phyloP scores from a whole-genome alignment of 208 protist species.

The Leishmania amazonensis region DNA sequence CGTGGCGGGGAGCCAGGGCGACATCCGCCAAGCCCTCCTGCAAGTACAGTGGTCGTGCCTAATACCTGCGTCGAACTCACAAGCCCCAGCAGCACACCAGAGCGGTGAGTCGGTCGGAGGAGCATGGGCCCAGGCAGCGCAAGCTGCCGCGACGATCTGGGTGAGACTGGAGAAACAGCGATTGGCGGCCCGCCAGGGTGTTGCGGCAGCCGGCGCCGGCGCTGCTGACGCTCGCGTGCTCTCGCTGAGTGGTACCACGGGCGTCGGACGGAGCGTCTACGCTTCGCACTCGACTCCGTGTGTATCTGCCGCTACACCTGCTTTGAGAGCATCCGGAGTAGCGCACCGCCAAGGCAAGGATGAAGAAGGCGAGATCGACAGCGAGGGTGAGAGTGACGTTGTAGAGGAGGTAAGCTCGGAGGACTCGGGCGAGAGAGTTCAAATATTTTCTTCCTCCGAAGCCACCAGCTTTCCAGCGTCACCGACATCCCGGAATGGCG shows the following conservation, averaged over 20 bases:
- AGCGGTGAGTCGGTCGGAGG: background rate
- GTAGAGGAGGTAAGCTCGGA: background rate
- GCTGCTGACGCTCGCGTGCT: too few relatives aligned
- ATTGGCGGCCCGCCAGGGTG: background rate
- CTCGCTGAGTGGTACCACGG: background rate
- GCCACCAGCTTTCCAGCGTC: too few relatives aligned
- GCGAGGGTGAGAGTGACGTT: background rate
- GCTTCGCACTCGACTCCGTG: background rate
- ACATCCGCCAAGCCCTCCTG: slow-evolving; percentile 82
- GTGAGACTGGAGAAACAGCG: slow-evolving; percentile 18
- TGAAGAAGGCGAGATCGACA: background rate
- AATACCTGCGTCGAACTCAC: slow-evolving; percentile 8
- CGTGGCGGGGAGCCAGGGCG: slow-evolving; percentile 59
- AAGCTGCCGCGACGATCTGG: slow-evolving; percentile 13
- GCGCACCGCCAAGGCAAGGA: background rate
- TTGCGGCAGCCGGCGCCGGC: background rate
- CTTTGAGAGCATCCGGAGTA: background rate
- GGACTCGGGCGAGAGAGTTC: background rate
- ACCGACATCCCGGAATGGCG: background rate
- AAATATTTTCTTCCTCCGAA: background rate
- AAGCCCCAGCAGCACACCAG: background rate
- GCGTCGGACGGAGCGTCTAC: background rate
- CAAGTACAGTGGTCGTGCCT: slow-evolving; percentile 72
- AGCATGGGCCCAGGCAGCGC: background rate
- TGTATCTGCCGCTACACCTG: background rate